phyloP scores from a whole-genome alignment of 2,329 filamentous ascomycete species.

The Neodidymelliopsis sp. region DNA sequence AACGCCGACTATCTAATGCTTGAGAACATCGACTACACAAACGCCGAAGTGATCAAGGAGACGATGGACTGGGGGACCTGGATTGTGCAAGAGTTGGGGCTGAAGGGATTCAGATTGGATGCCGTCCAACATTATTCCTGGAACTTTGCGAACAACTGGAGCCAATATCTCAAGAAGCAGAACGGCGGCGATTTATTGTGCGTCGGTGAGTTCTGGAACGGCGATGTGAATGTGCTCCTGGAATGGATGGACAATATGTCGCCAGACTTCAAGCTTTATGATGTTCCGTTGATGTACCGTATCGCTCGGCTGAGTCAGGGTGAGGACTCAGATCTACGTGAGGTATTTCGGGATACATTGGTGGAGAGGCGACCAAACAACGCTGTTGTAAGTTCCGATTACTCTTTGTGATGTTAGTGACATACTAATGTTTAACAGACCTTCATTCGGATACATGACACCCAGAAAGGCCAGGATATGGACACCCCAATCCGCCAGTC shows the following conservation, averaged over 20 bases:
- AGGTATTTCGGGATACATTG: constrained; percentile 65
- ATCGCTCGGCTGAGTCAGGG: no score
- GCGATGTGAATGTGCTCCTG: no score
- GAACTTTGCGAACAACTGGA: constrained; percentile 66
- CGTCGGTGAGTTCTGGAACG: no score
- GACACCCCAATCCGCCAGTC: constrained; percentile 66
- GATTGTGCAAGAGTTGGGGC: constrained; percentile 63
- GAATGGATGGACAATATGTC: no score
- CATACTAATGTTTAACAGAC: constrained; percentile 53
- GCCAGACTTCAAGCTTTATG: no score
- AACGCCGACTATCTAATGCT: constrained; percentile 74
- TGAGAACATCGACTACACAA: constrained; percentile 67
- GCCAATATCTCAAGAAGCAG: no score
- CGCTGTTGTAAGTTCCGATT: constrained; percentile 65
- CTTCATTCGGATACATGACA: constrained; percentile 73
- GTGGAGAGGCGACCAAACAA: constrained; percentile 60
- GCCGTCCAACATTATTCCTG: constrained; percentile 73
- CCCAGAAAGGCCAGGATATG: constrained; percentile 57
- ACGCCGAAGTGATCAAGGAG: constrained; percentile 65
- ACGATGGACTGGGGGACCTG: constrained; percentile 70
- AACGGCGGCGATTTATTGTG: no score
- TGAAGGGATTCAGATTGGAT: constrained; percentile 71
- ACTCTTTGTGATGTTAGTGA: no score
- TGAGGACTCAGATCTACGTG: no score
- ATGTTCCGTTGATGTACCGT: no score